Evolutionary conservation across 345 rosid species (phyloP), one percentile per base, ranked within the genome.

Genomic region (Citrus unshiu): DNA sequence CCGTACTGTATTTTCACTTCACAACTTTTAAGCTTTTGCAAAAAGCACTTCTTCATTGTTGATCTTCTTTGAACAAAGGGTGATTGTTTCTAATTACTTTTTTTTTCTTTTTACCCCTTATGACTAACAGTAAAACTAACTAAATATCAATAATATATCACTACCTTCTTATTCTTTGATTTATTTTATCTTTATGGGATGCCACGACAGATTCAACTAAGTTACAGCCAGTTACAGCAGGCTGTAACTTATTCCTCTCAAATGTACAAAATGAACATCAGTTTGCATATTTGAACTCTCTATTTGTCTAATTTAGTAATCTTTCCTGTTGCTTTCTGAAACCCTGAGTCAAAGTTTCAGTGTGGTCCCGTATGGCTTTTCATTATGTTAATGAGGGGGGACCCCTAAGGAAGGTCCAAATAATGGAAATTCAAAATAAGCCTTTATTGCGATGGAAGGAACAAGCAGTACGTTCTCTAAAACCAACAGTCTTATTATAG

Each of bases 1-100:
- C n/a, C 18, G 81, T 76, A 29, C n/a, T 25, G 83, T 76, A 56
- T 56, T 81, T 68, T 74, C 82, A 77, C 76, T 71, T 77, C 83
- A 49, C 75, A 59, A 57, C 79, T 70, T 62, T 19, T 27, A 61
- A 27, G 59, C 74, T 59, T 74, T 46, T 40, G 30, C 40, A 57
- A 46, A 64, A 46, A 51, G 51, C 62, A 49, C 62, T 61, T 25
- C 29, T 40, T 54, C 7, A 54, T 18, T 5, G 7, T 54, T 54
- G 58, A 5, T 54, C 58, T 54, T 54, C 58, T 54, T 54, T 54
- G 58, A 18, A 54, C 22, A 16, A 18, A 5, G 7, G 58, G 22
- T 18, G 22, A 54, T 54, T 54, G 58, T 0, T 54, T 54, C 22
- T 18, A 54, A 18, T 19, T 54, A 4, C 2, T 54, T 18, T 54